Percentiles rank a stretch among this genome's conserved stretches.
Evolutionary conservation across 108 stramenopile genomes (phyloP).

Genomic region (Cylindrotheca fusiformis): DNA sequence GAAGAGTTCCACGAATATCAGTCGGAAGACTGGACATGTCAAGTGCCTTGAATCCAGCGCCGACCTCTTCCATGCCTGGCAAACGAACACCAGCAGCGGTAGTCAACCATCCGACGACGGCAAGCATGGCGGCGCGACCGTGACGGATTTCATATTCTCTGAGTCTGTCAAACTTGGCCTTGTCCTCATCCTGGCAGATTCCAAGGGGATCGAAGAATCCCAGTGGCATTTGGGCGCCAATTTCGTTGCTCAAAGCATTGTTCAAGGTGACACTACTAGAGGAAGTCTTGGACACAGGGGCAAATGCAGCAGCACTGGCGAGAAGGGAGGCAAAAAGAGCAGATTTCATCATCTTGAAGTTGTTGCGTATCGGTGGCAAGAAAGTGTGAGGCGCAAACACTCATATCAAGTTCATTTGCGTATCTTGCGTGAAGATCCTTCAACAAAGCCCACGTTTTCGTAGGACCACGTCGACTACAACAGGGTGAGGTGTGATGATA

Average conservation of each 20-base stretch:
- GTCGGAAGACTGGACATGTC: constrained; percentile 21
- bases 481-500: too few relatives aligned
- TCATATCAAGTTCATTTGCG: too few relatives aligned
- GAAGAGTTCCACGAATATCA: constrained; percentile 40
- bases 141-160: constrained; percentile 49
- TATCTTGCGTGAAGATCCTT: too few relatives aligned
- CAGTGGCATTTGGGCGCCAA: constrained; percentile 67
- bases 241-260: constrained; percentile 52
- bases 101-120: constrained; percentile 59
- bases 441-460: too few relatives aligned
- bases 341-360: constrained; percentile 41
- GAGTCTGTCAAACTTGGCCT: constrained; percentile 30
- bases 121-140: constrained; percentile 58
- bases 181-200: constrained; percentile 9
- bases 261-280: constrained; percentile 45
- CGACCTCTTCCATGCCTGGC: constrained; percentile 46
- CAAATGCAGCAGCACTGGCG: constrained; percentile 50
- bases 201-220: constrained; percentile 81
- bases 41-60: constrained; percentile 34
- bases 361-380: background rate
- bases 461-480: too few relatives aligned
- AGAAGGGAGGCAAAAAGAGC: constrained; percentile 44
- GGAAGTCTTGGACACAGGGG: constrained; percentile 27
- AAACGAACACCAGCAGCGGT: constrained; percentile 54
- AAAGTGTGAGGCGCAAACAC: background rate